Evolutionary conservation across 805 yeast genomes (phyloP).

Genomic region (Blastobotrys robertii): DNA sequence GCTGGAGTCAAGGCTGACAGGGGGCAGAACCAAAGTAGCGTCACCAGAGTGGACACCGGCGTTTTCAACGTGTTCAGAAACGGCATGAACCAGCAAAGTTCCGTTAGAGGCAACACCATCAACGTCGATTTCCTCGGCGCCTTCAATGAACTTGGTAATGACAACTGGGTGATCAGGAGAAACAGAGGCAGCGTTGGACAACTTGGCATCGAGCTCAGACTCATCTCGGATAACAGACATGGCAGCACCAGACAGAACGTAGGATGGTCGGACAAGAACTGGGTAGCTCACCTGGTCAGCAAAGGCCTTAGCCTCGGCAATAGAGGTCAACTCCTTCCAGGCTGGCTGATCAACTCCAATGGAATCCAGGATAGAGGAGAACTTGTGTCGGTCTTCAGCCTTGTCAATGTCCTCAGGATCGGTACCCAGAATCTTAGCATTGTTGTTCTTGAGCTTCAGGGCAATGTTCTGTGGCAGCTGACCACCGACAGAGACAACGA

Average conservation of each 20-base stretch:
- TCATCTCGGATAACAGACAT: conserved; percentile 85
- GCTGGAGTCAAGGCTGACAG: conserved; percentile 61
- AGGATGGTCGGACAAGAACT: conserved; percentile 94
- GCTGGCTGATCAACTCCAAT: conserved; percentile 94
- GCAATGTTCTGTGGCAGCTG: conserved; percentile 98
- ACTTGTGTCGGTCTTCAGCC: conserved; percentile 98
- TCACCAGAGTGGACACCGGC: conserved; percentile 99
- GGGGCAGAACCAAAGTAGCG: conserved; percentile 92
- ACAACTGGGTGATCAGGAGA: conserved; percentile 97
- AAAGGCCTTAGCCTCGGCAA: conserved; percentile 75
- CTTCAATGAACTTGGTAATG: conserved; percentile 88
- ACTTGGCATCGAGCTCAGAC: conserved; percentile 69
- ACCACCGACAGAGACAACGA: conserved; percentile 95
- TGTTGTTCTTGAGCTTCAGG: conserved; percentile 56
- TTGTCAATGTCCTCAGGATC: conserved; percentile 89
- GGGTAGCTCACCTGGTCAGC: conserved; percentile 88
- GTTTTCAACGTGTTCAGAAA: conserved; percentile 95
- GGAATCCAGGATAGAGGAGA: conserved; percentile 86
- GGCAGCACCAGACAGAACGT: conserved; percentile 96
- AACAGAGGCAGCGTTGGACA: conserved; percentile 82
- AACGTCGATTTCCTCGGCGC: conserved; percentile 94
- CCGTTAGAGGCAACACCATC: conserved; percentile 95
- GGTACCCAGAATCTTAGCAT: conserved; percentile 86
- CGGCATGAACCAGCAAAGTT: conserved; percentile 82
- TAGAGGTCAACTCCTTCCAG: conserved; percentile 90